Evolutionary conservation across 345 rosid genomes (phyloP).

Genomic region (Populus pruinosa): DNA sequence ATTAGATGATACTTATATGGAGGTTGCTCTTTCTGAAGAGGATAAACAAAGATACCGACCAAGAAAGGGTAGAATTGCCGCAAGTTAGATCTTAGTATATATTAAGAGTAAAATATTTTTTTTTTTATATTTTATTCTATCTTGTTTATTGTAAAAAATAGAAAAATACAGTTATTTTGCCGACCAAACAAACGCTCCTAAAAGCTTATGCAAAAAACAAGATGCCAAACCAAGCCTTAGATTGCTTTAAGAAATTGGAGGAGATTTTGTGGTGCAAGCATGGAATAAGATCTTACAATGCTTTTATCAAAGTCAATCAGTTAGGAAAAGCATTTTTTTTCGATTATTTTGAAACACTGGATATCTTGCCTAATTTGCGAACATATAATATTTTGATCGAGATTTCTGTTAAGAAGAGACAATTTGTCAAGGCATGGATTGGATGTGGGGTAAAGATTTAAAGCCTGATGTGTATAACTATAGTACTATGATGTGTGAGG

Average conservation of each 20-base stretch:
- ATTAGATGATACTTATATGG: too few species aligned
- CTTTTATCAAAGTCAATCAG: slow-evolving; percentile 50
- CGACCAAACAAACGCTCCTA: too few species aligned
- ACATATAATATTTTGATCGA: slow-evolving; percentile 74
- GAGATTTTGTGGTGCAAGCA: slow-evolving; percentile 70
- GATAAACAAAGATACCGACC: too few species aligned
- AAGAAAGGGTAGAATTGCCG: too few species aligned
- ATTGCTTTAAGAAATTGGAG: slow-evolving; percentile 56
- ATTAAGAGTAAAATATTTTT: too few species aligned
- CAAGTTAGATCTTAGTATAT: too few species aligned
- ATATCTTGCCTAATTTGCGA: slow-evolving; percentile 61
- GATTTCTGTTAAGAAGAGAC: slow-evolving; percentile 61
- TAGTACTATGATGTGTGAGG: slow-evolving; percentile 49
- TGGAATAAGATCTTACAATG: slow-evolving; percentile 64
- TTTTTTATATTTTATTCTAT: too few species aligned
- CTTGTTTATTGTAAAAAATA: too few species aligned
- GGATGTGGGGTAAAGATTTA: slow-evolving; percentile 56
- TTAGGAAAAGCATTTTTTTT: slow-evolving; percentile 59
- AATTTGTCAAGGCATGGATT: slow-evolving; percentile 53
- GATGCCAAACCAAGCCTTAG: slow-evolving; percentile 59
- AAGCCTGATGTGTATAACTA: slow-evolving; percentile 61
- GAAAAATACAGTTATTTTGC: too few species aligned
- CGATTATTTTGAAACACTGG: slow-evolving; percentile 42
- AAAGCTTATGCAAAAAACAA: slow-evolving; percentile 49
- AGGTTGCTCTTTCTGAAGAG: too few species aligned